Percentiles rank a stretch among this genome's conserved stretches.
phyloP scores from a whole-genome alignment of 352 stramenopile genomes.

The Pythium monospermum region DNA sequence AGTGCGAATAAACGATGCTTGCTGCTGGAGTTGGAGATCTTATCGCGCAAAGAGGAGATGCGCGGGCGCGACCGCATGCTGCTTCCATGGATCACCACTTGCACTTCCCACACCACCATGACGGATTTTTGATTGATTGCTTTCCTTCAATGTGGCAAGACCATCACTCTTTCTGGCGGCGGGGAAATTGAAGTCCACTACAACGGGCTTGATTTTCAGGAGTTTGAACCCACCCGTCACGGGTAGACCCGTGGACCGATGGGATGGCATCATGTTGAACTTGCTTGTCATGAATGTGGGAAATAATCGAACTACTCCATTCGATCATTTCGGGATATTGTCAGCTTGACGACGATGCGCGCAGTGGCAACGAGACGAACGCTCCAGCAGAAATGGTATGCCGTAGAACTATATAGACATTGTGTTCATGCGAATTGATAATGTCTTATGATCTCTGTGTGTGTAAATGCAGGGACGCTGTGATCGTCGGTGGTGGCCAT shows the following conservation, averaged over 20 bases:
- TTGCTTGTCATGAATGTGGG: conserved; percentile 4
- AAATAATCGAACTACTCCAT: no score
- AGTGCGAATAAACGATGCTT: conserved; percentile 13
- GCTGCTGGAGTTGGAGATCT: not conserved
- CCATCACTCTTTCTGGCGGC: conserved; percentile 25
- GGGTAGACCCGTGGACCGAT: conserved; percentile 9
- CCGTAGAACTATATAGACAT: not conserved
- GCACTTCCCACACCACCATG: conserved; percentile 23
- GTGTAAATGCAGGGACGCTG: conserved; percentile 70
- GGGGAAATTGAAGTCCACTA: conserved; percentile 3
- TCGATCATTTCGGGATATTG: no score
- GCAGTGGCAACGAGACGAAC: not conserved
- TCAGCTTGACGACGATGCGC: no score
- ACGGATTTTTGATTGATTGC: no score
- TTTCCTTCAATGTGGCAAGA: no score
- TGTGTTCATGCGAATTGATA: not conserved
- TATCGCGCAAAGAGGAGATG: no score
- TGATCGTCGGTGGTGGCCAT: conserved; percentile 86
- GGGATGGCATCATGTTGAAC: conserved; percentile 20
- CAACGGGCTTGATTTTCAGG: conserved; percentile 10
- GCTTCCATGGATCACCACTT: conserved; percentile 14
- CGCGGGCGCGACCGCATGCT: conserved; percentile 1
- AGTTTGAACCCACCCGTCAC: conserved; percentile 13
- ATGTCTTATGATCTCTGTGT: not conserved
- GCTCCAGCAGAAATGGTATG: conserved; percentile 21